Evolutionary conservation across 768 basidiomycete genomes (phyloP).

Genomic region (Rhodotorula toruloides): DNA sequence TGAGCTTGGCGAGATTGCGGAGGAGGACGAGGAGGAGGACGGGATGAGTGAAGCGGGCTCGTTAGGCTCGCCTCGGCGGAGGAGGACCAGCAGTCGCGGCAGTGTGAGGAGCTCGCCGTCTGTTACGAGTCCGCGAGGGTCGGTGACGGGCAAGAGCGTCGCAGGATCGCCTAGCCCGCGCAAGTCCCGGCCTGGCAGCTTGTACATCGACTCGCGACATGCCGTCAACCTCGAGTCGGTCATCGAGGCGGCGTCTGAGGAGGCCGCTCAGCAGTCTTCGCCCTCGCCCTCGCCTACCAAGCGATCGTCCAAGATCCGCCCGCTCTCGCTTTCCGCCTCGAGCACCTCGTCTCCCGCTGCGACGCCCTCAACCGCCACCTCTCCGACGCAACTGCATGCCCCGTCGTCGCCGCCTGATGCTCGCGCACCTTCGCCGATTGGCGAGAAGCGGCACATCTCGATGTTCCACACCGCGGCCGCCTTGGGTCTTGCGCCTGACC

Average conservation of each 20-base stretch:
- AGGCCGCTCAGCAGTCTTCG: not conserved
- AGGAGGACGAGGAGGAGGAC: constrained; percentile 82
- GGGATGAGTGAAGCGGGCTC: constrained; percentile 24
- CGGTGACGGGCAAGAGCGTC: not conserved
- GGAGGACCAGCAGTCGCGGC: not conserved
- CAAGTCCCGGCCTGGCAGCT: not conserved
- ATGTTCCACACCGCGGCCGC: constrained; percentile 35
- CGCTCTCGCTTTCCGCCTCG: constrained; percentile 38
- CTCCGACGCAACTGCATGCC: not conserved
- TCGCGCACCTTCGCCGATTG: constrained; percentile 12
- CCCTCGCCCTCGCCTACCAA: constrained; percentile 7
- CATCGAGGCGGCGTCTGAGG: not conserved
- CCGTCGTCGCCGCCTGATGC: constrained; percentile 18
- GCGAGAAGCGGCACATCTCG: constrained; percentile 32
- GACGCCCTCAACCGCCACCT: constrained; percentile 7
- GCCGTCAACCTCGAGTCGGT: constrained; percentile 2
- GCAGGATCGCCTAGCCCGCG: constrained; percentile 1
- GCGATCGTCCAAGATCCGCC: constrained; percentile 28
- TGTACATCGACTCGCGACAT: not conserved
- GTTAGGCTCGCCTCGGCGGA: not conserved
- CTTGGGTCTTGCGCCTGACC: constrained; percentile 6
- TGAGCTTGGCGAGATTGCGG: constrained; percentile 57
- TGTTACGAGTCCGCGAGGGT: constrained; percentile 11
- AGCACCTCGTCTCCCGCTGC: constrained; percentile 16
- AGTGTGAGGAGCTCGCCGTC: constrained; percentile 23